These are phyloP conservation scores for Coniochaeta ligniaria DNA, from an alignment of 2,329 filamentous ascomycete species.

Conservation along the genomic window DNA sequence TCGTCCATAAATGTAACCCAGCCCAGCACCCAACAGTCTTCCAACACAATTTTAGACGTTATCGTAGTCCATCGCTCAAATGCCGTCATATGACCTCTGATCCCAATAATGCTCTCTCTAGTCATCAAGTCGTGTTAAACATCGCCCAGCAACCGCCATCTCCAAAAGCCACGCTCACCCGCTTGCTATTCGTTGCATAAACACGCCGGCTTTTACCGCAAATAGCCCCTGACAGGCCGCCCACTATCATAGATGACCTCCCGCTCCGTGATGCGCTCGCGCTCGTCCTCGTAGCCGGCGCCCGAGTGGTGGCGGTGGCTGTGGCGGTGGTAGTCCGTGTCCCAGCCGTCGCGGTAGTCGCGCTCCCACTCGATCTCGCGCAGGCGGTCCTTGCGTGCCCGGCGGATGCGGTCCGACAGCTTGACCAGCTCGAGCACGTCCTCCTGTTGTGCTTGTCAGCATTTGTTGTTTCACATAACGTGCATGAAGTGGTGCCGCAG, in stretches of 20 bases:
- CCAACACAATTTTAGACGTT: not conserved
- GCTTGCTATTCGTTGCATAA: too few species aligned
- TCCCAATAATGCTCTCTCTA: not conserved
- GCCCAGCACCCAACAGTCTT: not conserved
- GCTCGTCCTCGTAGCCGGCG: constrained; percentile 50
- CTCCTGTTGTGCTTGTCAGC: constrained; percentile 51
- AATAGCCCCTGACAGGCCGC: constrained; percentile 16
- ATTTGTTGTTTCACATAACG: not conserved
- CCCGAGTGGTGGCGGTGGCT: constrained; percentile 26
- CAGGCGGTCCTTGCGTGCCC: constrained; percentile 44
- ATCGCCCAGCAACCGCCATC: too few species aligned
- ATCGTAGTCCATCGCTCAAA: not conserved
- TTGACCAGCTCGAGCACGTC: constrained; percentile 81
- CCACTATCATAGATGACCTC: constrained; percentile 57
- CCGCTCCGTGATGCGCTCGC: constrained; percentile 58
- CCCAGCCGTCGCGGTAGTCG: constrained; percentile 44
- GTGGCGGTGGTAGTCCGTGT: constrained; percentile 22
- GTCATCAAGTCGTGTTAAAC: not conserved
- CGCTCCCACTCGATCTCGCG: constrained; percentile 53
- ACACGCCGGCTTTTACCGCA: constrained; percentile 10
- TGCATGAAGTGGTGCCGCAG: too few species aligned
- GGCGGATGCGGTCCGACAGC: constrained; percentile 74
- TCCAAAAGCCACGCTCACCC: not conserved
- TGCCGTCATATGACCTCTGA: not conserved
- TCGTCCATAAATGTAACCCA: not conserved